Base-by-base conservation (phyloP, 2,329 filamentous ascomycete species). In the Fusarium pseudocircinatum region DNA sequence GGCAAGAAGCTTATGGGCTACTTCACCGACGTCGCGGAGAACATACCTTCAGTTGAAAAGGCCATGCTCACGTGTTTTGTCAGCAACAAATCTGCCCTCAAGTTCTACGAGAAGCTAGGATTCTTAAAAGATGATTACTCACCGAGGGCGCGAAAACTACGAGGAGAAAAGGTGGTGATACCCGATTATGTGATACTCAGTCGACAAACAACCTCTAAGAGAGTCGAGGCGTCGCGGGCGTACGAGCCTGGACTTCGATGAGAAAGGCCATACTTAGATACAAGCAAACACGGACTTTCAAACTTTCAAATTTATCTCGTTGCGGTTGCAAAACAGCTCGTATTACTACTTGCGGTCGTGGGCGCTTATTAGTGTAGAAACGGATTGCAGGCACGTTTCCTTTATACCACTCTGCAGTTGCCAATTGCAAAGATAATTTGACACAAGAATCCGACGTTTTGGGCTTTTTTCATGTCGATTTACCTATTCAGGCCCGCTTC, bases 41-140 rank as follows among this genome's bases (percentile, higher is more conserved):
- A 86, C 60, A 86, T 91, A 28, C 83, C 85, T 5, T 84, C 84
- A 2, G 84, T 92, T 50, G 81, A 84, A 28, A 94, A 94, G 81
- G 85, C 90, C 50, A 95, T 95, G 93, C 83, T 95, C 76, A 94
- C 92, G 3, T 93, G 92, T 77, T 94, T 94, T 77, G 81, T 86
- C 58, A 85, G 85, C 69, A 95, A 95, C 77, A 73, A 81, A 37
- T 81, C 81, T 6, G 93, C 87, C 0, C 81, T 87, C 44, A 78
- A 74, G 6, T 92, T 94, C 74, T 95, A 95, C 80, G 80, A 84
- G 52, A 87, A 84, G 68, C 79, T 90, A 18, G 92, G 92, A 0
- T 92, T 89, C 76, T 81, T 71, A 42, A 84, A 81, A 49, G 90
- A 92, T 73, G 85, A 84, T 14, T 86, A 84, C 54, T 90, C 89